Percentiles rank a stretch among this genome's conserved stretches.
These are phyloP conservation scores for Spizellomyces punctatus DNA, from an alignment of 192 early-diverging fungal species.

Conservation along the genomic window DNA sequence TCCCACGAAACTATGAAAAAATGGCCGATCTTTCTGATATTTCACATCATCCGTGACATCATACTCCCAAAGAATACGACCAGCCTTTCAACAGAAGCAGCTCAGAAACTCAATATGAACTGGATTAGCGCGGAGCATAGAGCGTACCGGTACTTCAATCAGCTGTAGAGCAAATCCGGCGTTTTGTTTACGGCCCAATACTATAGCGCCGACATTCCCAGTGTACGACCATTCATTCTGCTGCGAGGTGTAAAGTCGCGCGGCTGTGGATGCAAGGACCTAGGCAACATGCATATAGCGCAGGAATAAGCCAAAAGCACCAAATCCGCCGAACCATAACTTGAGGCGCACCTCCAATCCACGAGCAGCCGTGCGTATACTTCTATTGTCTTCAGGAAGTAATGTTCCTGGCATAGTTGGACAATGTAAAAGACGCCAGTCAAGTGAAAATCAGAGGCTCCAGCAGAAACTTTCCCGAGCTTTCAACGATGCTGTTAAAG, in stretches of 20 bases:
- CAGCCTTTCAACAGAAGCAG: constrained; percentile 12
- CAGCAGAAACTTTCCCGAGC: too few relatives aligned
- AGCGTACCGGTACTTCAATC: constrained; percentile 43
- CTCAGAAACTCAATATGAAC: not conserved
- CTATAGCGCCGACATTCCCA: constrained; percentile 42
- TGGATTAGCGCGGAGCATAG: not conserved
- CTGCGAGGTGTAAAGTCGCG: constrained; percentile 47
- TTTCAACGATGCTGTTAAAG: too few relatives aligned
- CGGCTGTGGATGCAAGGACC: constrained; percentile 41
- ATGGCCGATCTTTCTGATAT: constrained; percentile 45
- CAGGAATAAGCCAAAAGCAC: not conserved
- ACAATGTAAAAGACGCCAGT: not conserved
- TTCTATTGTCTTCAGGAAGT: constrained; percentile 12
- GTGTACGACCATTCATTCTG: constrained; percentile 32
- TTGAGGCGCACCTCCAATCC: not conserved
- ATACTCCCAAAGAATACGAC: constrained; percentile 20
- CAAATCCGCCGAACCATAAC: not conserved
- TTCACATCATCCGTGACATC: constrained; percentile 38
- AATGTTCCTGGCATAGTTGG: constrained; percentile 18
- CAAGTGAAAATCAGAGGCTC: not conserved
- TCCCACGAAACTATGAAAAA: constrained; percentile 54
- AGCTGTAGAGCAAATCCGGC: constrained; percentile 31
- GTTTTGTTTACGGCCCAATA: constrained; percentile 16
- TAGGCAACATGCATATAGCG: not conserved
- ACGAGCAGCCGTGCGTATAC: constrained; percentile 2